Percentiles rank a stretch among this genome's conserved stretches.
Evolutionary conservation across 768 basidiomycete species (phyloP).

Genomic region (Kwoniella sp.): DNA sequence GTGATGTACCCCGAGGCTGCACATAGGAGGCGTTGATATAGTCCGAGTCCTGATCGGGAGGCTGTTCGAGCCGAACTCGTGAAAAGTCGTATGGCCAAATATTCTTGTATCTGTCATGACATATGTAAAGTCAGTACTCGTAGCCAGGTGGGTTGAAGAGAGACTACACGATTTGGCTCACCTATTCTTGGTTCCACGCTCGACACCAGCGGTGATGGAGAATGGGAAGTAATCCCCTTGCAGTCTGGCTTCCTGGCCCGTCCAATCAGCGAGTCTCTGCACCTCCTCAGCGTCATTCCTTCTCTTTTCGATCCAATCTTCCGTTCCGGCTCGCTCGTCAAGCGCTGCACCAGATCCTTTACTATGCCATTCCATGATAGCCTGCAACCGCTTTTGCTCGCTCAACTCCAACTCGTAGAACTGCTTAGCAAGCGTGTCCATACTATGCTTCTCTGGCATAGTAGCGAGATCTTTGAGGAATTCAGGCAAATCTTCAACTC

Average conservation of each 20-base stretch:
- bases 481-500: conserved; percentile 71
- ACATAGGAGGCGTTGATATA: conserved; percentile 96
- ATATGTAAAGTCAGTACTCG: neutral
- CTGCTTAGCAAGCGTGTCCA: conserved; percentile 82
- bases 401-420: conserved; percentile 90
- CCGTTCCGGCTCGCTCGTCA: conserved; percentile 3
- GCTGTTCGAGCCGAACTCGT: conserved; percentile 70
- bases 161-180: too few species aligned
- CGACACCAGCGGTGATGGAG: conserved; percentile 92
- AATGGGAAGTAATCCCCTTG: conserved; percentile 67
- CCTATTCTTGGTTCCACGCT: conserved; percentile 93
- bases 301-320: conserved; percentile 28
- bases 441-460: conserved; percentile 64
- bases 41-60: conserved; percentile 66
- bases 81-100: conserved; percentile 97
- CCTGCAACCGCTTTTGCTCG: conserved; percentile 84
- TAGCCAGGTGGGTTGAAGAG: too few species aligned
- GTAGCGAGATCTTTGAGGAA: conserved; percentile 76
- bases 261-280: conserved; percentile 29
- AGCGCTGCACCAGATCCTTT: conserved; percentile 55
- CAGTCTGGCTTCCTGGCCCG: conserved; percentile 7
- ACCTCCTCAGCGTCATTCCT: conserved; percentile 36
- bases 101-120: conserved; percentile 74
- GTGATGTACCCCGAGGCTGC: conserved; percentile 76
- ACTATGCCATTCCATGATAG: conserved; percentile 87